A percentile compares a stretch with the other conserved stretches of the same genome.
Evolutionary conservation across 73 alveolate species (phyloP).

Genomic region (Effrenium voratum): DNA sequence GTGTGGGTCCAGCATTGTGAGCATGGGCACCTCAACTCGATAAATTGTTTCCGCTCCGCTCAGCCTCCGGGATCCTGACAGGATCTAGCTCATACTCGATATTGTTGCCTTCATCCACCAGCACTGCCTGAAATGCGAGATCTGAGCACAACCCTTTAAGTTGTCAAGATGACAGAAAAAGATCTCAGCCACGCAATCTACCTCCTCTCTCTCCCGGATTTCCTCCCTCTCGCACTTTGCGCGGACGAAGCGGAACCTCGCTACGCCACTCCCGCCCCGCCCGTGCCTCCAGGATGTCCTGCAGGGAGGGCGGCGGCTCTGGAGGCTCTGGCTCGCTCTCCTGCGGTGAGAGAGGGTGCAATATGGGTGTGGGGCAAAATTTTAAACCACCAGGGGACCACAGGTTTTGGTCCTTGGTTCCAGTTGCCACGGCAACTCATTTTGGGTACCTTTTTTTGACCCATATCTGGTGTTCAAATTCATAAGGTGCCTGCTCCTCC

Average conservation of each 20-base stretch:
- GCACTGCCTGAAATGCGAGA: constrained; percentile 33
- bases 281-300: constrained; percentile 58
- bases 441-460: too few relatives aligned
- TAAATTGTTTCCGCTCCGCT: neutral
- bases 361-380: too few relatives aligned
- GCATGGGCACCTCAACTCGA: constrained; percentile 38
- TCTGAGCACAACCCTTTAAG: neutral
- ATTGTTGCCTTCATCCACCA: constrained; percentile 69
- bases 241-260: too few relatives aligned
- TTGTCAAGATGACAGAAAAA: neutral
- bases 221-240: too few relatives aligned
- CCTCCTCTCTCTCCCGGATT: neutral
- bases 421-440: too few relatives aligned
- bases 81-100: constrained; percentile 86
- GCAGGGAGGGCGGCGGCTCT: constrained; percentile 64
- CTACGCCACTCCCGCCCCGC: too few relatives aligned
- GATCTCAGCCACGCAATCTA: neutral
- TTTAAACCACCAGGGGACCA: too few relatives aligned
- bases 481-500: too few relatives aligned
- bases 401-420: too few relatives aligned
- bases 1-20: constrained; percentile 70
- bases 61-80: neutral
- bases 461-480: too few relatives aligned
- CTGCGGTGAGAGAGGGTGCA: neutral
- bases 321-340: constrained; percentile 93